Percentiles rank a stretch among this genome's conserved stretches.
Conservation (phyloP, 2,329 filamentous ascomycete genomes). For the Penicillium sp. region DNA sequence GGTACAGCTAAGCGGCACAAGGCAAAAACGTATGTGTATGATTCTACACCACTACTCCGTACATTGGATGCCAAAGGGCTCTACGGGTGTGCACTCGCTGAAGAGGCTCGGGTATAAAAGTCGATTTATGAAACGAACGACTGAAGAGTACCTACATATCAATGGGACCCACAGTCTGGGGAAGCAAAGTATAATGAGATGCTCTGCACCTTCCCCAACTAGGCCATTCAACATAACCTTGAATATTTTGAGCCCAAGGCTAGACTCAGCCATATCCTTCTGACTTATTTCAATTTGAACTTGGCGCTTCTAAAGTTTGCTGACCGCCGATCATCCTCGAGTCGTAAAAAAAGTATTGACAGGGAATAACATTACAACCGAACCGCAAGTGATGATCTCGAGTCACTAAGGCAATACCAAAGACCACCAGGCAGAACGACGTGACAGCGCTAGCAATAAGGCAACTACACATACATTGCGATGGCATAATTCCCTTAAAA, state of each 20-base stretch:
- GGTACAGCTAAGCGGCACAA: not conserved
- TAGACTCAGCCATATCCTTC: not conserved
- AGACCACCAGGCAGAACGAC: conserved; percentile 4
- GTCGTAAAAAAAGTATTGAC: conserved; percentile 1
- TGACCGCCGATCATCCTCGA: not conserved
- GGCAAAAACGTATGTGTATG: not conserved
- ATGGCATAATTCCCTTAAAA: not conserved
- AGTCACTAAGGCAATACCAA: not conserved
- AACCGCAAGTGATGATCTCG: not conserved
- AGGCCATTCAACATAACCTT: not conserved
- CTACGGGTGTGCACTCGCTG: not conserved
- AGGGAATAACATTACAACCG: conserved; percentile 5
- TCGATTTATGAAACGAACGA: not conserved
- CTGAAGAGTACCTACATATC: not conserved
- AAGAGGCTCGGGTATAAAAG: not conserved
- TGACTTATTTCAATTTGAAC: not conserved
- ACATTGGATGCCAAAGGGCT: not conserved
- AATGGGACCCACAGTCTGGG: not conserved
- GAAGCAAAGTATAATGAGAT: not conserved
- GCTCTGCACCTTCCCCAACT: not conserved
- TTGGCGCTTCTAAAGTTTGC: not conserved
- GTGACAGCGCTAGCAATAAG: conserved; percentile 2
- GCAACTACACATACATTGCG: not conserved
- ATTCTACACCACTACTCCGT: too few relatives aligned
- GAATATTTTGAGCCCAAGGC: not conserved